Conservation (phyloP, 139 green algal species). For the Microglena sp. region DNA sequence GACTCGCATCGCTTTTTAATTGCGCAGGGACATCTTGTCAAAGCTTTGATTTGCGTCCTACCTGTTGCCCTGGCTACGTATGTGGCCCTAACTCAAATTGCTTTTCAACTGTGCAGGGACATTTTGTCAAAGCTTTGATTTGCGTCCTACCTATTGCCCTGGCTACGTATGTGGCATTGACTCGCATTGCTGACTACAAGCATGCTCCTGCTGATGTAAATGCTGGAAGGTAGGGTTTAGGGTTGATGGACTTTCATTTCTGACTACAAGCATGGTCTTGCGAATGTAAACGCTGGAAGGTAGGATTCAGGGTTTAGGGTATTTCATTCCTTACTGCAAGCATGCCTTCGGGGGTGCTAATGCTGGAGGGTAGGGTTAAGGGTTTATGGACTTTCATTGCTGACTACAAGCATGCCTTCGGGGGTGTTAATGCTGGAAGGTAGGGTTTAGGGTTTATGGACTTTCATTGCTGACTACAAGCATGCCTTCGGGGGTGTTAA, state of each 20-base stretch:
- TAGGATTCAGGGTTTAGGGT: slow-evolving; percentile 4
- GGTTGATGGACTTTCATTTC: slow-evolving; percentile 20
- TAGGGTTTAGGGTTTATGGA: not conserved
- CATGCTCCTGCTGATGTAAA: slow-evolving; percentile 19
- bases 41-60: no score
- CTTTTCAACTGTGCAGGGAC: slow-evolving; percentile 17
- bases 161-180: slow-evolving; percentile 27
- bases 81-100: no score
- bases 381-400: slow-evolving; percentile 18
- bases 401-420: slow-evolving; percentile 27
- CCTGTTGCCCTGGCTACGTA: no score
- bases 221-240: slow-evolving; percentile 7
- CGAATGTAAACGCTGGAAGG: slow-evolving; percentile 19
- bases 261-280: slow-evolving; percentile 27
- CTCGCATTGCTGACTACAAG: slow-evolving; percentile 37
- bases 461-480: not conserved
- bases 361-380: slow-evolving; percentile 8
- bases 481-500: not conserved
- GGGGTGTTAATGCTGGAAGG: slow-evolving; percentile 18
- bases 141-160: slow-evolving; percentile 26
- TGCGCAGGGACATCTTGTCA: no score
- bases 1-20: no score
- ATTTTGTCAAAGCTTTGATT: slow-evolving; percentile 27
- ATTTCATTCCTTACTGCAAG: slow-evolving; percentile 34
- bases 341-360: slow-evolving; percentile 16